A percentile compares a stretch with the other conserved stretches of the same genome.
Evolutionary conservation across 345 rosid species (phyloP).

Genomic region (Brassica carinata): DNA sequence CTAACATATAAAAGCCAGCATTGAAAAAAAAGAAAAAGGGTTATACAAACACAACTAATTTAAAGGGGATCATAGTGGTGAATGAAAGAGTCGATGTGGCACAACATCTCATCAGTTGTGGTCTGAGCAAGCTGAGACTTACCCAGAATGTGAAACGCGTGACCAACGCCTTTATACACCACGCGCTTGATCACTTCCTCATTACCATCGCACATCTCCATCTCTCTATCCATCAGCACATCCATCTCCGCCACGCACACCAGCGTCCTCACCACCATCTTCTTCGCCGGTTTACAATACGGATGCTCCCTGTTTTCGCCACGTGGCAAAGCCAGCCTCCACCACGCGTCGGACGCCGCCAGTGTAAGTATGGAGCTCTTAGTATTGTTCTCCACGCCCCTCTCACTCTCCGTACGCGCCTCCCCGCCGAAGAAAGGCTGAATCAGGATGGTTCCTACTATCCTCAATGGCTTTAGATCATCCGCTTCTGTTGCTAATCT

Average conservation of each 20-base stretch:
- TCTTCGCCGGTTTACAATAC: conserved; percentile 60
- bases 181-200: conserved; percentile 51
- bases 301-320: conserved; percentile 71
- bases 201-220: conserved; percentile 50
- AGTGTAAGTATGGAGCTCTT: conserved; percentile 54
- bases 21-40: too few relatives aligned
- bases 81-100: conserved; percentile 54
- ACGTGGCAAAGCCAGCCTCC: conserved; percentile 69
- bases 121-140: conserved; percentile 58
- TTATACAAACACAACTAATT: neutral
- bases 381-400: conserved; percentile 43
- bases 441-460: conserved; percentile 56
- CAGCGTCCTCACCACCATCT: conserved; percentile 39
- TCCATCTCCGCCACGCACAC: conserved; percentile 77
- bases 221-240: conserved; percentile 63
- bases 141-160: conserved; percentile 75
- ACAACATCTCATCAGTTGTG: conserved; percentile 56
- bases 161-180: conserved; percentile 72
- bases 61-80: conserved; percentile 11
- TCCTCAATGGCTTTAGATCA: conserved; percentile 34
- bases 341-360: conserved; percentile 64
- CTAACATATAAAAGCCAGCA: conserved; percentile 6
- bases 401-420: conserved; percentile 59
- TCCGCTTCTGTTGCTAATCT: conserved; percentile 13
- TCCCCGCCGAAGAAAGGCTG: conserved; percentile 72